phyloP scores from a whole-genome alignment of 768 basidiomycete genomes.

The Flagelloscypha sp. region DNA sequence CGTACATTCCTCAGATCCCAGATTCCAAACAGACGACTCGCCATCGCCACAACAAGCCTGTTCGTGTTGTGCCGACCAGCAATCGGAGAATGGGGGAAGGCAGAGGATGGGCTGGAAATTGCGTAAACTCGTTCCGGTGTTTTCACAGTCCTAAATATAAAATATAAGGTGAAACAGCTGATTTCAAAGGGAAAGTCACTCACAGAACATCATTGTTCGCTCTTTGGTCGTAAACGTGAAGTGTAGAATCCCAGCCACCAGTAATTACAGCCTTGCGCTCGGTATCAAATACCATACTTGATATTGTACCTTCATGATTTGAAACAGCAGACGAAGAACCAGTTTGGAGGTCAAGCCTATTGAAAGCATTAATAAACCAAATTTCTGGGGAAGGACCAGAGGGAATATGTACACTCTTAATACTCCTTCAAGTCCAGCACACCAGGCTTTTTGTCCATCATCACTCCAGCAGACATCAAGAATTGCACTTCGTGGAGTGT shows the following conservation, averaged over 20 bases:
- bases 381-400: too few species aligned
- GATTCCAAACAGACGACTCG: constrained; percentile 82
- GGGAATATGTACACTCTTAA: too few species aligned
- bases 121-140: constrained; percentile 83
- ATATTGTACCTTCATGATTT: constrained; percentile 71
- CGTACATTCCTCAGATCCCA: constrained; percentile 83
- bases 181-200: too few species aligned
- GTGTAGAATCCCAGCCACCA: constrained; percentile 86
- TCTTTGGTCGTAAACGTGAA: constrained; percentile 84
- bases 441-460: constrained; percentile 61
- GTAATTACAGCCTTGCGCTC: constrained; percentile 65
- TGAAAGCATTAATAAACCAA: too few species aligned
- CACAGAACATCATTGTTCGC: constrained; percentile 52
- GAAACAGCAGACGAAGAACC: constrained; percentile 81
- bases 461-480: constrained; percentile 47
- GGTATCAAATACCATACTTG: constrained; percentile 62
- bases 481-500: constrained; percentile 50
- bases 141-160: too few species aligned
- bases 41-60: constrained; percentile 88
- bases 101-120: too few species aligned
- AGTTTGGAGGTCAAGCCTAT: constrained; percentile 85
- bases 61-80: constrained; percentile 64
- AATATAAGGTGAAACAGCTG: too few species aligned
- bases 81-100: too few species aligned
- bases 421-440: too few species aligned